These are phyloP conservation scores for Linderniella brevidens DNA, from an alignment of 257 asterid genomes.

Conservation along the genomic window DNA sequence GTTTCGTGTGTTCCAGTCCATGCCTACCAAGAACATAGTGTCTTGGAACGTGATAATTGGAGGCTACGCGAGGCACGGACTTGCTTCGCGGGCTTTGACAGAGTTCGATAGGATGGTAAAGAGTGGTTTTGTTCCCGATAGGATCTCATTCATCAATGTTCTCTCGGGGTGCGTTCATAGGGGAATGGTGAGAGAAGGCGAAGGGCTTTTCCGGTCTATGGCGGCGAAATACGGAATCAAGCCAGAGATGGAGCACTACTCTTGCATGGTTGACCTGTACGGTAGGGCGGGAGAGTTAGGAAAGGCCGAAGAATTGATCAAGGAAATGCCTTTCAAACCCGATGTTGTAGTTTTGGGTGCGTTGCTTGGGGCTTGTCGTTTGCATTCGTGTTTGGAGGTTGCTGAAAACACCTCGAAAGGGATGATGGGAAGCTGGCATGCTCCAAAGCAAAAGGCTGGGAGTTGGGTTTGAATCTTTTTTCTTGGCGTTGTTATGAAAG, in stretches of 20 bases:
- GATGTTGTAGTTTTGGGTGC: conserved; percentile 76
- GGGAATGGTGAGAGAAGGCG: conserved; percentile 63
- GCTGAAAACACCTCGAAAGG: conserved; percentile 53
- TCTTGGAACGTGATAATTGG: conserved; percentile 74
- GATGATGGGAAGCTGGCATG: conserved; percentile 25
- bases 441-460: conserved; percentile 46
- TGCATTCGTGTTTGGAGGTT: conserved; percentile 33
- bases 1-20: conserved; percentile 24
- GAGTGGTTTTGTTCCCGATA: conserved; percentile 33
- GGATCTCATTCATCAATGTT: conserved; percentile 43
- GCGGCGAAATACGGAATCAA: conserved; percentile 16
- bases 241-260: conserved; percentile 53
- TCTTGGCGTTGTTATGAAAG: too few species aligned
- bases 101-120: conserved; percentile 38
- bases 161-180: conserved; percentile 67
- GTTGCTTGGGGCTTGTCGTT: conserved; percentile 53
- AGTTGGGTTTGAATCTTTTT: conserved; percentile 40
- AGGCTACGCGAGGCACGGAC: conserved; percentile 57
- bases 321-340: conserved; percentile 58
- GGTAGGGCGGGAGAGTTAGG: conserved; percentile 60
- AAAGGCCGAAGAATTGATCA: conserved; percentile 38
- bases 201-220: conserved; percentile 40
- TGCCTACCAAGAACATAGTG: conserved; percentile 33
- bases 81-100: conserved; percentile 34
- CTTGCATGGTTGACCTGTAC: conserved; percentile 70